Evolutionary conservation across 2,329 filamentous ascomycete species (phyloP), one percentile per base, ranked within the genome.

Genomic region (Colletotrichum ledebouriae): DNA sequence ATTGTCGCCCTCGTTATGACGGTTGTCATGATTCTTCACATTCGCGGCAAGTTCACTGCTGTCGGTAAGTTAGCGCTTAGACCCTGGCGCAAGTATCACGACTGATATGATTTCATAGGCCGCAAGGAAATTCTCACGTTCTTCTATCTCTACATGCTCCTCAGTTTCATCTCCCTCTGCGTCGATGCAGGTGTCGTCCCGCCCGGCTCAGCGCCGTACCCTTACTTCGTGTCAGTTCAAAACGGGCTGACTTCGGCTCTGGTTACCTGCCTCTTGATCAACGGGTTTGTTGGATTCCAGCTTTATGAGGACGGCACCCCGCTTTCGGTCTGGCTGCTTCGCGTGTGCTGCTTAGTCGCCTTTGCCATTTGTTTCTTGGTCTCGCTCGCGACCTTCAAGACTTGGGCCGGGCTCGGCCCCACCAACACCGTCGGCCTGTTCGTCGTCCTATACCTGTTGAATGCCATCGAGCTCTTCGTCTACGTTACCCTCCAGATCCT

Each of bases 241-340:
- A 91, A 91, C 71, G 96, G 95, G 13, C 84, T 99, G 60, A 85
- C 90, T 22, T 97, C 94, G 41, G 93, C 96, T 1, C 86, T 97
- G 33, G 91, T 96, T 77, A 95, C 94, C 29, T 97, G 92, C 78
- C 85, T 99, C 63, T 84, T 98, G 74, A 94, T 99, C 84, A 98
- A 98, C 79, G 96, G 96, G 49, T 99, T 99, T 76, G 95, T 99
- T 61, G 96, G 96, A 39, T 99, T 99, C 81, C 96, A 98, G 81
- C 85, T 99, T 12, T 99, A 99, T 79, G 96, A 99, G 80, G 96
- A 99, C 75, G 96, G 96, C 58, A 99, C 96, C 1, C 91, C 92
- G 2, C 84, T 98, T 46, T 98, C 94, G 0, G 90, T 99, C 49
- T 99, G 96, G 96, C 89, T 98, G 73, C 84, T 99, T 70, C 90